Percentiles rank a stretch among this genome's conserved stretches.
Evolutionary conservation across 1,139 yeast species (phyloP).

Genomic region (Geotrichum aggregatum): DNA sequence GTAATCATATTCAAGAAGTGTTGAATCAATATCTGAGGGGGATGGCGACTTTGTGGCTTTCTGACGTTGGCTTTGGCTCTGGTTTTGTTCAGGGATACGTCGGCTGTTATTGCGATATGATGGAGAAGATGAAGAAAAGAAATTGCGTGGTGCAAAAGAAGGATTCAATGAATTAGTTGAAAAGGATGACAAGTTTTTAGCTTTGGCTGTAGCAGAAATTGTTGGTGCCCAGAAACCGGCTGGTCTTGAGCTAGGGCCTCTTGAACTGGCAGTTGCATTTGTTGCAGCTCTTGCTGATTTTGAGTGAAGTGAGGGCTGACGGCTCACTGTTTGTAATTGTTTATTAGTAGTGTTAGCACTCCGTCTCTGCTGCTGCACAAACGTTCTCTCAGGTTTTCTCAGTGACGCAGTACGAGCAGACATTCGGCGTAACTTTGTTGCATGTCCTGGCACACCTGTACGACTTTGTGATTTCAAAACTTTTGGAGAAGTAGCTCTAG

Average conservation of each 20-base stretch:
- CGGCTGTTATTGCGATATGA: no score
- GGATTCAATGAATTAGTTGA: not conserved
- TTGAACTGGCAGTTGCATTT: no score
- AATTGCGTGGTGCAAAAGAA: not conserved
- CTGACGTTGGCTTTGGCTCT: no score
- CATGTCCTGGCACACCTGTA: not conserved
- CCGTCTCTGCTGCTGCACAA: not conserved
- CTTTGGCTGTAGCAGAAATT: slow-evolving; percentile 18
- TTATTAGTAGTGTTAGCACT: not conserved
- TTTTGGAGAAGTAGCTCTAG: no score
- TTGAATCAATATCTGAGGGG: no score
- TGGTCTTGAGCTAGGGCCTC: not conserved
- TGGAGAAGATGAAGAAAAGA: not conserved
- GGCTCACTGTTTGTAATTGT: no score
- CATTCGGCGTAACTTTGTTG: slow-evolving; percentile 3
- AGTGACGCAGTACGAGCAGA: slow-evolving; percentile 8
- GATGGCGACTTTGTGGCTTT: no score
- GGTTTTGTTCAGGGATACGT: no score
- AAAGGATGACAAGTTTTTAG: not conserved
- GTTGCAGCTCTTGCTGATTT: not conserved
- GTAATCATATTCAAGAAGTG: slow-evolving; percentile 5
- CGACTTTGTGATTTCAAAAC: not conserved
- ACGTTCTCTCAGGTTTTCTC: slow-evolving; percentile 4
- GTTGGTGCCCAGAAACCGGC: slow-evolving; percentile 17
- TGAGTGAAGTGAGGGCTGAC: not conserved